Conservation (phyloP, 305 asterid genomes). For the Fraxinus angustifolia region DNA sequence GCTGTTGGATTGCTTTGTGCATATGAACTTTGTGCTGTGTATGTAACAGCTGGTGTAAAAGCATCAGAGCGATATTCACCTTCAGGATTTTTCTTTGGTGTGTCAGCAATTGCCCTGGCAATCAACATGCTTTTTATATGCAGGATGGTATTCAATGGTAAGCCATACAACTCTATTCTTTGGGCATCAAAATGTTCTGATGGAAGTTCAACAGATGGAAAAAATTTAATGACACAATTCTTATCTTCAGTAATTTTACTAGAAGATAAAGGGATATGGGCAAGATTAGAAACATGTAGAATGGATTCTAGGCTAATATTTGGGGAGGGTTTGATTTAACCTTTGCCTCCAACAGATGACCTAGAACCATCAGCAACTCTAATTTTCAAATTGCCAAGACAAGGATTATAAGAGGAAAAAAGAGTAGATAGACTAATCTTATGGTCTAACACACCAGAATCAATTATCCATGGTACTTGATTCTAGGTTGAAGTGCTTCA, state of each 20-base stretch:
- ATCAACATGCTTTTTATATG: conserved; percentile 99
- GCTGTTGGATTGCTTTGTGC: conserved; percentile 98
- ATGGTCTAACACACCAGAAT: not conserved
- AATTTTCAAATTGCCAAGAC: not conserved
- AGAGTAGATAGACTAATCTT: not conserved
- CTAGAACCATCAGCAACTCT: not conserved
- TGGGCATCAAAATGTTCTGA: conserved; percentile 14
- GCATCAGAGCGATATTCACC: conserved; percentile 97
- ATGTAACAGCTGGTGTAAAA: conserved; percentile 88
- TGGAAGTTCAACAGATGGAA: not conserved
- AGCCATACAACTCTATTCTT: conserved; percentile 22
- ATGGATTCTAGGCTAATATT: not conserved
- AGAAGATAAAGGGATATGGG: not conserved
- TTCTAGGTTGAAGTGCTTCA: not conserved
- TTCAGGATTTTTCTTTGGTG: conserved; percentile 99
- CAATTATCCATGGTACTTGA: not conserved
- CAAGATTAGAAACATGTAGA: not conserved
- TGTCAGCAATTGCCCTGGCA: conserved; percentile 94
- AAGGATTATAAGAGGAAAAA: not conserved
- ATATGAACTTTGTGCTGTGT: conserved; percentile 97
- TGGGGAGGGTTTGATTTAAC: not conserved
- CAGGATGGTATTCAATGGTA: conserved; percentile 98
- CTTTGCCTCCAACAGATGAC: not conserved
- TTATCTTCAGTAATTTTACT: not conserved
- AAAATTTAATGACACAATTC: not conserved